Conservation (phyloP, 345 rosid genomes). For the Salix purpurea region DNA sequence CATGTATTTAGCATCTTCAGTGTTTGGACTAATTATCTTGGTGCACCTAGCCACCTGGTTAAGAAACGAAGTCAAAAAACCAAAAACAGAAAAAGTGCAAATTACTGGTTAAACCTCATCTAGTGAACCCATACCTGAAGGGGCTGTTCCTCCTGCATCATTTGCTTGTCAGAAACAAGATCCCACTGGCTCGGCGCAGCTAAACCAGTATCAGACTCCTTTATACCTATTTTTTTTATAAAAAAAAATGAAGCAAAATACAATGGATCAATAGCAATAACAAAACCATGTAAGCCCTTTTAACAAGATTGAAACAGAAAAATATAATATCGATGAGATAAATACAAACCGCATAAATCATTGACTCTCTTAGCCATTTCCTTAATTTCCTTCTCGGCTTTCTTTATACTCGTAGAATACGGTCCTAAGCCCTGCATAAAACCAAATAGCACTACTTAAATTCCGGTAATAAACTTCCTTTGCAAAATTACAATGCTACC, state of each 20-base stretch:
- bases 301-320: background rate
- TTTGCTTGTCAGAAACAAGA: constrained; percentile 98
- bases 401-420: constrained; percentile 76
- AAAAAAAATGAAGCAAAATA: background rate
- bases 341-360: constrained; percentile 67
- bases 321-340: background rate
- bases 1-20: constrained; percentile 94
- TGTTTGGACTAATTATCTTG: constrained; percentile 88
- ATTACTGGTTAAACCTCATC: background rate
- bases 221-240: constrained; percentile 47
- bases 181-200: constrained; percentile 99
- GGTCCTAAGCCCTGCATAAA: constrained; percentile 82
- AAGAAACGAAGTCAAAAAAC: background rate
- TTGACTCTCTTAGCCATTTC: constrained; percentile 88
- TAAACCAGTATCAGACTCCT: constrained; percentile 94
- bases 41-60: constrained; percentile 92
- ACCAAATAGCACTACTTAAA: too few relatives aligned
- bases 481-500: background rate
- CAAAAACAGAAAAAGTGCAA: too few relatives aligned
- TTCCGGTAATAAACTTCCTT: background rate
- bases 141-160: constrained; percentile 99
- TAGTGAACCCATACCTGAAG: constrained; percentile 43
- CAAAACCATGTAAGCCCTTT: background rate
- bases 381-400: constrained; percentile 88
- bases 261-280: background rate